Conservation (phyloP, 345 rosid genomes). For the Syzygium grande region DNA sequence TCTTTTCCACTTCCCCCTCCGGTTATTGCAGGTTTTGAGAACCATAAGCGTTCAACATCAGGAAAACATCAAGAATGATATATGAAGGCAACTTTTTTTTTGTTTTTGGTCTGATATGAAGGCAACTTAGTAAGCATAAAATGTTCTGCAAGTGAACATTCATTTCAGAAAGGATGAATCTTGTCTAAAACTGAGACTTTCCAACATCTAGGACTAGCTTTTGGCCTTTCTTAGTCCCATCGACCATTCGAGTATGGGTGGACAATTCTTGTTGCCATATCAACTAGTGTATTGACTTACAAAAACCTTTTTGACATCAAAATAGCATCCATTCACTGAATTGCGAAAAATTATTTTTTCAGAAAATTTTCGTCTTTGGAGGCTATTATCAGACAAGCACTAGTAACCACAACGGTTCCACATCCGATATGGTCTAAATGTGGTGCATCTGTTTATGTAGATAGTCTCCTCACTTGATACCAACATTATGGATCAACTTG, state of each 20-base stretch:
- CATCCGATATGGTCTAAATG: not conserved
- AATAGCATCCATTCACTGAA: not conserved
- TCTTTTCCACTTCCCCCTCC: not conserved
- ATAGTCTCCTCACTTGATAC: not conserved
- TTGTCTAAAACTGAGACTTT: not conserved
- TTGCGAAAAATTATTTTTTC: not conserved
- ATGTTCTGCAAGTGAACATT: not conserved
- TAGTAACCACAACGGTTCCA: not conserved
- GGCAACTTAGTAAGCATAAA: not conserved
- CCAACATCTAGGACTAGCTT: not conserved
- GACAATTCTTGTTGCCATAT: not conserved
- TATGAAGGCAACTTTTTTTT: not conserved
- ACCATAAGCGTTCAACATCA: not conserved
- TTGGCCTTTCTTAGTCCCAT: not conserved
- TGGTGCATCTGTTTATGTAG: not conserved
- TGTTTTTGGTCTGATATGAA: not conserved
- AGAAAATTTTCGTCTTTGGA: not conserved
- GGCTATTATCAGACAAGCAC: not conserved
- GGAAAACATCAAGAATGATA: not conserved
- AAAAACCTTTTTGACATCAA: not conserved
- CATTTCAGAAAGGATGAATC: not conserved
- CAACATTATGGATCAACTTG: not conserved
- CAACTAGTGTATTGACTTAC: not conserved
- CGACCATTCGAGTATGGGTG: not conserved
- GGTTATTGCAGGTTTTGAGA: not conserved